Conservation (phyloP, 495 filamentous ascomycete genomes). For the Penicillium pancosmium region DNA sequence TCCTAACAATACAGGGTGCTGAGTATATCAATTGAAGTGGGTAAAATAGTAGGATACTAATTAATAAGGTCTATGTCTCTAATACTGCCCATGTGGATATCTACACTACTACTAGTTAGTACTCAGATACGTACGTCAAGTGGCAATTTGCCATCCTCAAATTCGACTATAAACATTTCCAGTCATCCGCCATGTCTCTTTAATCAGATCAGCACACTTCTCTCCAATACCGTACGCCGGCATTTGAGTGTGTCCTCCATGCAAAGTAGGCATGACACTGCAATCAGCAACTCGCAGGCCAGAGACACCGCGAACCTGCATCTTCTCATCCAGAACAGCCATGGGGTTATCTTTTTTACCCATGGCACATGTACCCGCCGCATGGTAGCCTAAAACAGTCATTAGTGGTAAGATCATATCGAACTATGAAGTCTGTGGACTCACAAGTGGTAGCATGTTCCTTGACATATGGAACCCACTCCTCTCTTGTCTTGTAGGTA, state of each 20-base stretch:
- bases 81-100: no score
- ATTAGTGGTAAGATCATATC: constrained; percentile 4
- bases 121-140: no score
- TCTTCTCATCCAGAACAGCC: constrained; percentile 58
- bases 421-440: constrained; percentile 8
- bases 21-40: no score
- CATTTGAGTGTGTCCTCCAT: constrained; percentile 61
- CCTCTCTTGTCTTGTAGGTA: constrained; percentile 47
- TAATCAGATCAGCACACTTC: constrained; percentile 60
- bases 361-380: constrained; percentile 57
- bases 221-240: constrained; percentile 63
- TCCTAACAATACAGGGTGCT: no score
- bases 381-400: constrained; percentile 47
- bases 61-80: no score
- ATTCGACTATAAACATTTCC: constrained; percentile 27
- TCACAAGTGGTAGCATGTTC: constrained; percentile 57
- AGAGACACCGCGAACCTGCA: constrained; percentile 54
- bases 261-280: constrained; percentile 57
- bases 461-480: constrained; percentile 52
- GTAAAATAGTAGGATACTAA: no score
- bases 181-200: constrained; percentile 38
- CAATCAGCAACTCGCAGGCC: constrained; percentile 59
- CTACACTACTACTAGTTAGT: no score
- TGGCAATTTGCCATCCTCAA: constrained; percentile 8
- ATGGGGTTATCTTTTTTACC: constrained; percentile 46